phyloP scores from a whole-genome alignment of 1,284 basidiomycete species.

The Mycena sp. region DNA sequence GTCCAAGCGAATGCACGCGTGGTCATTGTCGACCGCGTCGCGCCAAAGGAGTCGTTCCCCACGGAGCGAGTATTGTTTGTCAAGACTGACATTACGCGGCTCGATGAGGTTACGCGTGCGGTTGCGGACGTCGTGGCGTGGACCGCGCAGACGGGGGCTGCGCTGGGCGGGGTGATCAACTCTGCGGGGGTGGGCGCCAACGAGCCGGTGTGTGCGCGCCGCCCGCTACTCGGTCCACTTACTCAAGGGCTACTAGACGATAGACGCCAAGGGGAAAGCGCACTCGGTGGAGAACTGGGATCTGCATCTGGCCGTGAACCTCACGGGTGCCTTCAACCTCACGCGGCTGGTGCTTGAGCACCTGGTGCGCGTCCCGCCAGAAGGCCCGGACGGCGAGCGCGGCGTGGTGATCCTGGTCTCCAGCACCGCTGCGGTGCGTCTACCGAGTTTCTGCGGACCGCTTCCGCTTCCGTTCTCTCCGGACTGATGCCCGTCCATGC shows the following conservation, averaged over 20 bases:
- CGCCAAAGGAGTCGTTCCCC: constrained; percentile 41
- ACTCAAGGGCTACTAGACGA: constrained; percentile 49
- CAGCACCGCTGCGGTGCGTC: constrained; percentile 62
- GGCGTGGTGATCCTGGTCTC: constrained; percentile 63
- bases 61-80: constrained; percentile 51
- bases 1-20: constrained; percentile 53
- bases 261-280: constrained; percentile 54
- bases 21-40: constrained; percentile 56
- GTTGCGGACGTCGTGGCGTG: constrained; percentile 54
- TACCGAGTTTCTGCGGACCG: background rate
- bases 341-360: constrained; percentile 59
- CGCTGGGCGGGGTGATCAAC: constrained; percentile 63
- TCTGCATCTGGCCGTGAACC: constrained; percentile 57
- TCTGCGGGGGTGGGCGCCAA: constrained; percentile 57
- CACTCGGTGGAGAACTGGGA: constrained; percentile 61
- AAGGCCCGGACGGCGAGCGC: constrained; percentile 58
- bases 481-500: background rate
- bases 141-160: constrained; percentile 52
- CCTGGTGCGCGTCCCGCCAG: constrained; percentile 55
- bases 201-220: constrained; percentile 14
- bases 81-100: constrained; percentile 53
- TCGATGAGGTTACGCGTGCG: constrained; percentile 49
- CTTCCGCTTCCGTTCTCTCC: background rate
- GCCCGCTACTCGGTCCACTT: background rate
- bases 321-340: constrained; percentile 64